phyloP scores from a whole-genome alignment of 352 stramenopile species.

The Blastocystis sp. region DNA sequence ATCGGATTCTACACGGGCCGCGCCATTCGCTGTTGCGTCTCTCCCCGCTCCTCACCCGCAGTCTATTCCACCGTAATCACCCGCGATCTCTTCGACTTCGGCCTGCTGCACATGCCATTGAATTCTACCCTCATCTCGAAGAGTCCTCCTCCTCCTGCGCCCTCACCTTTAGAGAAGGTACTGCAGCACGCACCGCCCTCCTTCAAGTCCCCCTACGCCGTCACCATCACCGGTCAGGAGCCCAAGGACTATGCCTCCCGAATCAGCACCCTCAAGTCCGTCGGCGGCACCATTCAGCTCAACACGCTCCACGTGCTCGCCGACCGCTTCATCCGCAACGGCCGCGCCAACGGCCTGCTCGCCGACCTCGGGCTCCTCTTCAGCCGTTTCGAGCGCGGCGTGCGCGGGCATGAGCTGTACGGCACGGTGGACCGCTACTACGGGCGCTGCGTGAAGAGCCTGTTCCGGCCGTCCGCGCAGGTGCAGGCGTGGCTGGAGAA shows the following conservation, averaged over 20 bases:
- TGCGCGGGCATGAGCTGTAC: constrained; percentile 10
- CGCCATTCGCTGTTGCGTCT: not conserved
- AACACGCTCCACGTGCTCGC: constrained; percentile 45
- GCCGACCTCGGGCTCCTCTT: not conserved
- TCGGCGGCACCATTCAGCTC: not conserved
- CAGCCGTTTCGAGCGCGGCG: not conserved
- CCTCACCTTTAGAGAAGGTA: not conserved
- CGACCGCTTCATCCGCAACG: constrained; percentile 17
- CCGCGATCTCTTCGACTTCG: constrained; percentile 22
- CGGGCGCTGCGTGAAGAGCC: not conserved
- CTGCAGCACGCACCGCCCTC: not conserved
- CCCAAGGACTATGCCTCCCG: not conserved
- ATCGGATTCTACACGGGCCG: constrained; percentile 15
- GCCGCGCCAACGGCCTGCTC: not conserved
- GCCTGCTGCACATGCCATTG: not conserved
- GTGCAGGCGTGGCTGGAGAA: not conserved
- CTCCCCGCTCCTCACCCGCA: not conserved
- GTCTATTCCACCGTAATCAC: constrained; percentile 24
- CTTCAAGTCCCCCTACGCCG: not conserved
- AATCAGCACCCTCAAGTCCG: not conserved
- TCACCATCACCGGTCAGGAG: not conserved
- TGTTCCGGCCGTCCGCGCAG: not conserved
- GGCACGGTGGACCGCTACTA: constrained; percentile 12
- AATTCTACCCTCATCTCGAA: not conserved
- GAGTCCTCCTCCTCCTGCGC: not conserved